Percentiles rank a stretch among this genome's conserved stretches.
phyloP scores from a whole-genome alignment of 805 yeast genomes.

The Candida berthetii region DNA sequence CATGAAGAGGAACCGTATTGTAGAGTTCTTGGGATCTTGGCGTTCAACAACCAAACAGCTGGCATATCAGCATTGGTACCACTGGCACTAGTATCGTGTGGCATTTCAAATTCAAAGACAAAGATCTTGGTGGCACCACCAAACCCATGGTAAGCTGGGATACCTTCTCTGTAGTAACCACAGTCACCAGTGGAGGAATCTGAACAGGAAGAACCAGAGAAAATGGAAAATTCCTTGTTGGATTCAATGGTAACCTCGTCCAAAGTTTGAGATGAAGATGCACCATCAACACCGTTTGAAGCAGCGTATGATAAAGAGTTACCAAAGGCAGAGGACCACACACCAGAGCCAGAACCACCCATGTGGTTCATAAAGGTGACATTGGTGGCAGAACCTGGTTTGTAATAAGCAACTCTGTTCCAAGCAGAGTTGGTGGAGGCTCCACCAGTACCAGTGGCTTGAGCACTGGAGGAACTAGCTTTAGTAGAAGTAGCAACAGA shows the following conservation, averaged over 20 bases:
- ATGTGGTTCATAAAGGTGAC: slow-evolving; percentile 77
- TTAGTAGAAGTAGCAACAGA: slow-evolving; percentile 17
- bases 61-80: slow-evolving; percentile 88
- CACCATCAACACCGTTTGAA: slow-evolving; percentile 69
- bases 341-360: slow-evolving; percentile 91
- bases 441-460: slow-evolving; percentile 24
- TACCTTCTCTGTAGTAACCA: slow-evolving; percentile 81
- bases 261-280: slow-evolving; percentile 63
- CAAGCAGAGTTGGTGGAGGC: slow-evolving; percentile 44
- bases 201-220: slow-evolving; percentile 63
- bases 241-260: slow-evolving; percentile 65
- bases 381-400: slow-evolving; percentile 66
- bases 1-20: slow-evolving; percentile 85
- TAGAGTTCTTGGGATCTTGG: slow-evolving; percentile 92
- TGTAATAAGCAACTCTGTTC: slow-evolving; percentile 72
- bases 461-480: slow-evolving; percentile 22
- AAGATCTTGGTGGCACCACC: slow-evolving; percentile 81
- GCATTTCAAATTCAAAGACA: slow-evolving; percentile 93
- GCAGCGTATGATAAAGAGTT: slow-evolving; percentile 85
- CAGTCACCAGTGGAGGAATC: slow-evolving; percentile 44
- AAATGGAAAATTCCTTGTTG: slow-evolving; percentile 74
- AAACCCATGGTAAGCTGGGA: slow-evolving; percentile 94
- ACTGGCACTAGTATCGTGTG: slow-evolving; percentile 47
- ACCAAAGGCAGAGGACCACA: slow-evolving; percentile 83
- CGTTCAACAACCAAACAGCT: slow-evolving; percentile 93